Evolutionary conservation across 1,284 basidiomycete species (phyloP), one percentile per base, ranked within the genome.

Genomic region (Ceratobasidium sp.): DNA sequence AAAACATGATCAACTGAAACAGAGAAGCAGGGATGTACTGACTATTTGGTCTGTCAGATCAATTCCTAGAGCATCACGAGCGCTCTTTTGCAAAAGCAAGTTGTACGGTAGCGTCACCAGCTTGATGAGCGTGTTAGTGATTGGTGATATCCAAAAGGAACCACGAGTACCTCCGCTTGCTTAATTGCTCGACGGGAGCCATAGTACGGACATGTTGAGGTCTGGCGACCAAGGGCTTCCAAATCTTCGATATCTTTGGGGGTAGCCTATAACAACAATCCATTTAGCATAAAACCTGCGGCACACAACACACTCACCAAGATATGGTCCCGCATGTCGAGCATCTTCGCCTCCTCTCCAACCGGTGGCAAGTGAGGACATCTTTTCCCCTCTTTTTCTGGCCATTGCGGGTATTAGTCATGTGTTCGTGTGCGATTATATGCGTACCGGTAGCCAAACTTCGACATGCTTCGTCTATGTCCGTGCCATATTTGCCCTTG

Each of bases 231-330:
- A 3, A 91, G 84, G 11, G 82, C 81, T 0, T 94, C 94, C 5
- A 98, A 87, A 78, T 98, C 96, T 81, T 98, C 97, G 7, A 99
- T 98, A 78, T 98, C 96, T 80, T 93, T 94, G 0, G 96, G 94
- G 1, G 88, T 86, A 0, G 94, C 92, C 94, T 95, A 24, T 58
- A 73, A 8, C 41, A 13, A 64, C 8, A 34, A 71, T n/a, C 27
- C 9, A 22, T 16, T 24, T n/a, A 74, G 1, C 24, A 29, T 7
- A 22, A 43, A 22, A 53, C 22, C 34, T 14, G 1, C 0, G 29
- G 37, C 8, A 13, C 8, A 46, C 14, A 39, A 22, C 2, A 48
- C 4, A 82, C 88, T 54, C 77, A 94, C 95, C 77, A 98, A 83
- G 34, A 98, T 92, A 77, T 93, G 89, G 81, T 98, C 97, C 56